Base-by-base conservation (phyloP, 495 filamentous ascomycete species). In the Hypoxylon cercidicola region DNA sequence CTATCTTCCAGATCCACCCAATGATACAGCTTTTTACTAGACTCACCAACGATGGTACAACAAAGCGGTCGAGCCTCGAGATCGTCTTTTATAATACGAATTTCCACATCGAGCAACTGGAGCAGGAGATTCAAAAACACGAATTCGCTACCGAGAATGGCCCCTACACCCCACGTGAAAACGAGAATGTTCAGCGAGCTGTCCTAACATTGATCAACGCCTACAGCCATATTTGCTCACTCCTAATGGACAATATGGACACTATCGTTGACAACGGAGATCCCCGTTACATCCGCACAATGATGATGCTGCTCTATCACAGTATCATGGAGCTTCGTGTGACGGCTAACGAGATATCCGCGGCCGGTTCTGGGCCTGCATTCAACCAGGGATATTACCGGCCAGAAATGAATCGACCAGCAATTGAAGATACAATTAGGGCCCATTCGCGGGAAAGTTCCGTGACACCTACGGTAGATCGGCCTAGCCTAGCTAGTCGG, bases 251-350 rank as follows among this genome's bases (percentile, higher is more conserved):
- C 62, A 91, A 88, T 56, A 82, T 89, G 41, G 81, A 86, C 39
- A 86, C 88, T 13, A 88, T 96, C 49, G 83, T 92, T 21, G 81
- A 87, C 52, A 88, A 92, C 60, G 87, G 86, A 19, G 91, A 96
- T 68, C 84, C 89, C 6, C 85, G 89, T 16, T 93, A 93, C 68
- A 86, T 95, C 50, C 88, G 93, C 8, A 93, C 89, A 0, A 76
- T 96, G 56, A 83, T 97, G 80, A 81, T 93, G 43, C 87, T 90
- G 74, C 81, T 95, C 30, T 96, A 90, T 69, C 90, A 91, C 49
- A 90, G 91, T 66, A 83, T 91, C 23, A 85, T 91, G 66, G 93
- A 97, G 72, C 77, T 93, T 47, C 89, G 82, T 13, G 79, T 80
- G 9, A 81, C 79, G 1, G 77, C 74, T 34, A 67, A 72, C 16